These are phyloP conservation scores for Solanum ahanhuiri DNA, from an alignment of 257 asterid species.

Conservation along the genomic window DNA sequence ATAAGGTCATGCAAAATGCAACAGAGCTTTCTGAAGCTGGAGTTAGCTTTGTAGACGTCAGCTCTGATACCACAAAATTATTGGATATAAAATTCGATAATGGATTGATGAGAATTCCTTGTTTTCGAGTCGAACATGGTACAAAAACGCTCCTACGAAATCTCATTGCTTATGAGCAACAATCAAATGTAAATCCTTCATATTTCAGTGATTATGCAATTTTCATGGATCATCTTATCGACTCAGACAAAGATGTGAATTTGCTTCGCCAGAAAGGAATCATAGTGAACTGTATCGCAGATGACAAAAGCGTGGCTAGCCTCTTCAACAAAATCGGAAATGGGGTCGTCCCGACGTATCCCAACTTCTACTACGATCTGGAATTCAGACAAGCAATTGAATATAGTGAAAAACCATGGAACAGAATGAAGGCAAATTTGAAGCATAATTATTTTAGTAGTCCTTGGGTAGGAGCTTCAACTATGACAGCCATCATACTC, in stretches of 20 bases:
- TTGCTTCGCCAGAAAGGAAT: conserved; percentile 3
- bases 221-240: conserved; percentile 9
- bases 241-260: background rate
- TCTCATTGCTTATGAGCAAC: conserved; percentile 14
- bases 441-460: too few species aligned
- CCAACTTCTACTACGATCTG: background rate
- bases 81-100: conserved; percentile 1
- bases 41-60: background rate
- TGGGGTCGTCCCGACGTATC: background rate
- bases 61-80: background rate
- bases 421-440: too few species aligned
- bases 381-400: background rate
- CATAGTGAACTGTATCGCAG: background rate
- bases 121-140: background rate
- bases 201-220: conserved; percentile 1
- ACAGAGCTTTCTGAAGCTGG: background rate
- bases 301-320: background rate
- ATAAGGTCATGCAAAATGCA: background rate
- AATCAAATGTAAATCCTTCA: background rate
- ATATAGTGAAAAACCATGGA: too few species aligned
- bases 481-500: too few species aligned
- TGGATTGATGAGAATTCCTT: background rate
- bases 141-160: conserved; percentile 4
- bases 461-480: too few species aligned
- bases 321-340: conserved; percentile 6